Evolutionary conservation across 495 filamentous ascomycete species (phyloP), one percentile per base, ranked within the genome.

Genomic region (Niebla homalea): DNA sequence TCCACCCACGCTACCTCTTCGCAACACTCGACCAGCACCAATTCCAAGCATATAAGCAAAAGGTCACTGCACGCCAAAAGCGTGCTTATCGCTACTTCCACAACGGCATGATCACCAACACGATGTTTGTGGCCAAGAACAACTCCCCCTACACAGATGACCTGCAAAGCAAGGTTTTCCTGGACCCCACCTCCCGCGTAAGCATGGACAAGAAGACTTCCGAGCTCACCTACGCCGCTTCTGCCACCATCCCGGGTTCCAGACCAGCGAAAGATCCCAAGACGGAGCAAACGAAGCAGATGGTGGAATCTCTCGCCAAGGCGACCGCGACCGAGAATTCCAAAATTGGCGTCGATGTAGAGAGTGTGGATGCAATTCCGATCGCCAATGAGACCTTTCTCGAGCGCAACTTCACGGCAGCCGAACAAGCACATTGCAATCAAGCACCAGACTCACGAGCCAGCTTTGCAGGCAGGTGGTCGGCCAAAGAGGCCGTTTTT

Each of bases 31-130:
- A 96, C 65, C 76, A 85, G 67, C 70, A 83, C 23, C 83, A 88
- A 43, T 97, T 84, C 67, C 65, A 80, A 41, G 70, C 76, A 43
- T 99, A 99, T 76, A 83, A 81, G 62, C 67, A 70, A 58, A 97
- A 93, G 73, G 89, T 95, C 19, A 80, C 84, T 58, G 79, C 87
- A 5, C 79, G 92, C 52, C 94, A 99, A 64, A 94, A 94, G 85
- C 94, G 89, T 70, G 89, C 92, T 0, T 99, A 99, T 72, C 79
- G 92, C 39, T 99, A 85, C 75, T 92, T 89, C 77, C 92, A 99
- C 71, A 93, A 94, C 60, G 88, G 89, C 50, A 72, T 97, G 62
- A 87, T 97, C 73, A 92, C 89, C 74, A 95, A 99, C 69, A 86
- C 81, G 56, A 79, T 99, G 66, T 99, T 99, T 70, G 86, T 89